A percentile compares a stretch with the other conserved stretches of the same genome.
These are phyloP conservation scores for Stephanocyclus meneghinianus DNA, from an alignment of 352 stramenopile species.

Conservation along the genomic window DNA sequence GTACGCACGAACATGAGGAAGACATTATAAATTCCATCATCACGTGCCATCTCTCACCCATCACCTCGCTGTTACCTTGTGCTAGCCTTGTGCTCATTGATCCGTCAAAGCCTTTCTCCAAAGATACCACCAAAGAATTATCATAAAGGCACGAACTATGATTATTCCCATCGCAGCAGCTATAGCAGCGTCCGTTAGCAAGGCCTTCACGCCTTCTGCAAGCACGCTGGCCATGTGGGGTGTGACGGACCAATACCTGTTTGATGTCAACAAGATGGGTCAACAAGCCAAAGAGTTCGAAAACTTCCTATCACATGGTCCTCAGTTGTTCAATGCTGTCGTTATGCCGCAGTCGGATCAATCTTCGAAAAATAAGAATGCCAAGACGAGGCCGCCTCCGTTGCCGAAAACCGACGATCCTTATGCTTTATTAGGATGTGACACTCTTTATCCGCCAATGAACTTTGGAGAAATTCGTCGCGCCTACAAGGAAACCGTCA, in stretches of 20 bases:
- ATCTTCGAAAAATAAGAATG: not conserved
- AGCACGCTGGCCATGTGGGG: not conserved
- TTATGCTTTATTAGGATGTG: slow-evolving; percentile 20
- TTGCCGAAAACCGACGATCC: slow-evolving; percentile 28
- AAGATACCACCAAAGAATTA: no score
- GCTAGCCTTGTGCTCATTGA: no score
- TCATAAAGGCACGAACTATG: not conserved
- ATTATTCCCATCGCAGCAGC: slow-evolving; percentile 3
- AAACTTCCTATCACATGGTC: not conserved
- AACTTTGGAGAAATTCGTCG: slow-evolving; percentile 27
- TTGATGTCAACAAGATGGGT: not conserved
- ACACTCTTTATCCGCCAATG: not conserved
- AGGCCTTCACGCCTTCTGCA: not conserved
- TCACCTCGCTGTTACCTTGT: no score
- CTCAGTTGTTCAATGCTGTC: slow-evolving; percentile 1
- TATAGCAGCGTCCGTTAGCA: slow-evolving; percentile 1
- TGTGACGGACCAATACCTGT: not conserved
- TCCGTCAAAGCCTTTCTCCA: no score
- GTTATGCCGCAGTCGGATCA: not conserved
- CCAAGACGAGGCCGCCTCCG: not conserved
- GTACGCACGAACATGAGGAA: no score
- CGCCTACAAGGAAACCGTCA: slow-evolving; percentile 44
- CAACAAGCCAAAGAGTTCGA: not conserved
- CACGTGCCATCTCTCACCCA: no score
- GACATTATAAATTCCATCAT: no score